Evolutionary conservation across 495 filamentous ascomycete species (phyloP), one percentile per base, ranked within the genome.

Genomic region (Aspergillus sparsus): DNA sequence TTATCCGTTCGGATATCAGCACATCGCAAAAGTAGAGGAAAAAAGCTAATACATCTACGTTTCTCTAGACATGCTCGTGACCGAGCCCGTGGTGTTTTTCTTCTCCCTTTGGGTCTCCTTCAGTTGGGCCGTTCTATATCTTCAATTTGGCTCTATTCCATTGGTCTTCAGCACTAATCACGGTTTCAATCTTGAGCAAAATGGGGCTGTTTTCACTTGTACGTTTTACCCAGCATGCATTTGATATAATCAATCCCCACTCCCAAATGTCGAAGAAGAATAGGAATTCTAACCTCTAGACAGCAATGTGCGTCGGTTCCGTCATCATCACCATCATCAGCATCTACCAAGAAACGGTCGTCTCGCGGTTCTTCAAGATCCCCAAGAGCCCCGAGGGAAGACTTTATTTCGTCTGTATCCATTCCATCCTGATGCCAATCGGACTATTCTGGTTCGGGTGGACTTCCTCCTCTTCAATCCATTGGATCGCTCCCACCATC

Each of bases 21-120:
- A 3, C 21, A 27, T 27, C 21, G 1, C 34, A n/a, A 11, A 31
- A 41, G 34, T 9, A 7, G 13, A 39, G 42, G 11, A 37, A 18
- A 18, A 51, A 39, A 16, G 15, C 27, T 51, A 31, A 49, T 16
- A 47, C 45, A 51, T 63, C 60, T 57, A 44, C 21, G 21, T 27
- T 27, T 3, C 21, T 1, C 21, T 36, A 81, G 77, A 90, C 58
- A 80, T 98, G 34, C 87, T 98, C 21, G 75, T 90, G 65, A 96
- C 92, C 10, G 93, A 97, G 65, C 90, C 93, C 0, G 91, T 97
- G 11, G 92, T 97, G 16, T 96, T 97, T 76, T 96, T 89, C 77
- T 98, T 97, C 73, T 93, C 89, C 21, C 77, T 95, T 12, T 97
- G 93, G 93, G 85, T 90, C 5, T 80, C 91, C 7, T 97, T 97